Percentiles rank a stretch among this genome's conserved stretches.
phyloP scores from a whole-genome alignment of 495 filamentous ascomycete species.

The Lasiosphaeriaceae sp. region DNA sequence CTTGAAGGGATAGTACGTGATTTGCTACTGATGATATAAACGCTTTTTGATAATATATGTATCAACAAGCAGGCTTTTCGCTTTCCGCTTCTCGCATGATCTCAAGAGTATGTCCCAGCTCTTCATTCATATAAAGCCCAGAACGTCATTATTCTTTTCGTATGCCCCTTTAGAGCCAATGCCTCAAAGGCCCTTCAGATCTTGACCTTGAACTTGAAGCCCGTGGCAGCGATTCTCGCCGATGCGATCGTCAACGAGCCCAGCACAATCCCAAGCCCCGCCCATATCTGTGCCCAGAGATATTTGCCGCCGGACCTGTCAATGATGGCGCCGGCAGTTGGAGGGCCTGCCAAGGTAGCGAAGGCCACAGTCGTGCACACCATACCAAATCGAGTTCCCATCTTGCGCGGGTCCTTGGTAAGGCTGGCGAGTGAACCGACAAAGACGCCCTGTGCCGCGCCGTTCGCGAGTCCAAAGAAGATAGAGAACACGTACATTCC shows the following conservation, averaged over 20 bases:
- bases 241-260: slow-evolving; percentile 18
- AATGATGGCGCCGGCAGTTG: slow-evolving; percentile 42
- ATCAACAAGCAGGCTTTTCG: no score
- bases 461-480: slow-evolving; percentile 38
- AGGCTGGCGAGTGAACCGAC: slow-evolving; percentile 35
- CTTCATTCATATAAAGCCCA: no score
- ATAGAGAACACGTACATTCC: slow-evolving; percentile 42
- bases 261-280: slow-evolving; percentile 30
- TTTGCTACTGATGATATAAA: no score
- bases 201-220: slow-evolving; percentile 24
- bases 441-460: slow-evolving; percentile 37
- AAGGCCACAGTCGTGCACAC: slow-evolving; percentile 37
- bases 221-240: slow-evolving; percentile 17
- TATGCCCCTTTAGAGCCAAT: no score
- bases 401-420: slow-evolving; percentile 36
- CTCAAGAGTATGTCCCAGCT: no score
- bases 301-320: slow-evolving; percentile 32
- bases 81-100: no score
- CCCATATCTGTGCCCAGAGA: slow-evolving; percentile 41
- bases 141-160: no score
- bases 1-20: no score
- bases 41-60: no score
- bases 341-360: slow-evolving; percentile 40
- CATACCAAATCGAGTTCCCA: slow-evolving; percentile 45
- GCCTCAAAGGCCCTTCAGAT: slow-evolving; percentile 11